Percentiles rank a stretch among this genome's conserved stretches.
phyloP scores from a whole-genome alignment of 495 filamentous ascomycete species.

The Podospora comata region DNA sequence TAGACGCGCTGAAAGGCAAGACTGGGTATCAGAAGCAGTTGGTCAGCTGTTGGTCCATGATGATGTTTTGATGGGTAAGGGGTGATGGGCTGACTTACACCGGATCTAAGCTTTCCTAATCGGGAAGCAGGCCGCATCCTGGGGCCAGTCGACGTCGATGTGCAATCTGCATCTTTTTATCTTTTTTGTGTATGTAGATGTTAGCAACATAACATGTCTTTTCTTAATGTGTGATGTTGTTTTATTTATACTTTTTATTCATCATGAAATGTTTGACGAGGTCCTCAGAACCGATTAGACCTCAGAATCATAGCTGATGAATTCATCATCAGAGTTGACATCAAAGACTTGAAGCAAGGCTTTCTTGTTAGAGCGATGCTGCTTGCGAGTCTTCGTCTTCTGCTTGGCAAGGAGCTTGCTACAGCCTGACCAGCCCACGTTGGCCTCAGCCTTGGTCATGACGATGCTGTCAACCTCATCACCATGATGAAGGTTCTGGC shows the following conservation, averaged over 20 bases:
- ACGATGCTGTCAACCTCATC: not conserved
- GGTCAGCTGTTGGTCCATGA: not conserved
- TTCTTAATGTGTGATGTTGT: not conserved
- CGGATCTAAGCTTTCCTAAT: not conserved
- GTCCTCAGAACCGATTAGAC: not conserved
- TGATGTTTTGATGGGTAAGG: not conserved
- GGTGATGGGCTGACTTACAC: not conserved
- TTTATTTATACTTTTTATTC: not conserved
- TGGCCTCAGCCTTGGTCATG: not conserved
- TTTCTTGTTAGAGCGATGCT: conserved; percentile 4
- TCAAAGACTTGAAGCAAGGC: not conserved
- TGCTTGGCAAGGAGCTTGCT: not conserved
- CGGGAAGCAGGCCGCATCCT: not conserved
- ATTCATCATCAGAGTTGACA: not conserved
- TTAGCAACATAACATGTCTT: not conserved
- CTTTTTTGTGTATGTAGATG: not conserved
- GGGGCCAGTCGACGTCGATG: not conserved
- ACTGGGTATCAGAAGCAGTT: not conserved
- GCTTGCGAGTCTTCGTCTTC: not conserved
- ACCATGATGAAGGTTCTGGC: not conserved
- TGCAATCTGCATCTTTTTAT: not conserved
- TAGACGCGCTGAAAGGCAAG: not conserved
- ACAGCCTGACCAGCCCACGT: not conserved
- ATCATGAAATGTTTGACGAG: not conserved
- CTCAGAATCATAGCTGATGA: not conserved